Evolutionary conservation across 192 early-diverging fungal species (phyloP), one percentile per base, ranked within the genome.

Genomic region (Entophlyctis luteolus): DNA sequence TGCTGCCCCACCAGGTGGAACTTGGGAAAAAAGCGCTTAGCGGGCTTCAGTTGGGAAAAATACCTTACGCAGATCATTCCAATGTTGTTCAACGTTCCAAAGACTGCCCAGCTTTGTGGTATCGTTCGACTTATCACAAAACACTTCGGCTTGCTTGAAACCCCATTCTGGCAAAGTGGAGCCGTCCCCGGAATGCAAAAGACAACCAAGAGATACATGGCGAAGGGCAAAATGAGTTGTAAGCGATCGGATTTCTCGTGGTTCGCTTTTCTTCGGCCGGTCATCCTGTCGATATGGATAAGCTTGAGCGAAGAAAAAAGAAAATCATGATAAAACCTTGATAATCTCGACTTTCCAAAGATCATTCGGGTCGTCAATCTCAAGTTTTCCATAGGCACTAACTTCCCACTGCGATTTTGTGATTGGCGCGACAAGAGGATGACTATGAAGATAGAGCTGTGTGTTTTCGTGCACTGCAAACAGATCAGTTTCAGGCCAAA

Each of bases 41-140:
- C 35, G 29, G 22, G 5, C 10, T 5, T 14, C 16, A 34, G 2
- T 10, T 0, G 8, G 2, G 28, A 6, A 1, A 47, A 46, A 42
- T n/a, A 22, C n/a, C 73, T 38, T 78, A 91, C 89, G 78, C 55
- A 79, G 80, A 0, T 83, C 76, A 72, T 99, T 91, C 73, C 75
- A 75, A 66, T 99, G 90, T 59, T 83, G 79, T 78, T 99, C 97
- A 48, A 99, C 72, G 78, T 96, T 97, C 97, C 97, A 99, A 70
- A 90, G 79, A 34, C 88, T 86, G 50, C 86, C 81, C 27, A 16
- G 33, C 54, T 70, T 70, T 3, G 36, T 49, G 23, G 50, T n/a
- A 25, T 85, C 78, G 42, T 84, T 85, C 18, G 80, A 78, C 60
- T 86, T 84, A 59, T 97, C 90, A 77, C 95, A 99, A 8, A 82